These are phyloP conservation scores for Sporothrix pallida DNA, from an alignment of 2,329 filamentous ascomycete genomes.

Conservation along the genomic window DNA sequence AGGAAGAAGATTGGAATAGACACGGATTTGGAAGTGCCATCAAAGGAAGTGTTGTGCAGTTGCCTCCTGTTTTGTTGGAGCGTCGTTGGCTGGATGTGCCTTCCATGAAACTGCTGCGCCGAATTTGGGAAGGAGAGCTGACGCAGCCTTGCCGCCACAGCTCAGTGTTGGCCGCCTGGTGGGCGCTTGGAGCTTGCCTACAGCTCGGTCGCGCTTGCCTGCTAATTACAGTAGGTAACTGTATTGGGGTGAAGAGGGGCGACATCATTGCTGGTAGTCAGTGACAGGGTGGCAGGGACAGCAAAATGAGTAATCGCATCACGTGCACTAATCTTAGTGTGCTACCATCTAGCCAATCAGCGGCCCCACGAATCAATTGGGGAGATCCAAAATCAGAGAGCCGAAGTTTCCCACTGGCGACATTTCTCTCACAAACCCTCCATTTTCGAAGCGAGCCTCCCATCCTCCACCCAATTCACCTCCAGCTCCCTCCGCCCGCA, in stretches of 20 bases:
- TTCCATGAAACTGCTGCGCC: conserved; percentile 22
- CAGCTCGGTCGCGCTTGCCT: conserved; percentile 16
- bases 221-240: too few species aligned
- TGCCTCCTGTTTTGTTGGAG: conserved; percentile 19
- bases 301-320: conserved; percentile 31
- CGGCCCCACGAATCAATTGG: conserved; percentile 35
- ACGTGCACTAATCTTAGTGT: conserved; percentile 30
- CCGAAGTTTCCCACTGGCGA: conserved; percentile 37
- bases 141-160: conserved; percentile 38
- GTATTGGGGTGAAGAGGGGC: background rate
- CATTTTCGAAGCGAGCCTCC: conserved; percentile 22
- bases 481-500: conserved; percentile 13
- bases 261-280: background rate
- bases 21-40: background rate
- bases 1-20: background rate
- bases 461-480: conserved; percentile 3
- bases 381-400: conserved; percentile 32
- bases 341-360: conserved; percentile 35
- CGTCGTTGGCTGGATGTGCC: conserved; percentile 23
- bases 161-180: background rate
- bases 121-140: conserved; percentile 30
- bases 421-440: conserved; percentile 30
- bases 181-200: background rate
- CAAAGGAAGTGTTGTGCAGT: background rate
- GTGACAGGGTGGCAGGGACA: background rate